phyloP scores from a whole-genome alignment of 2,329 filamentous ascomycete species.

The Fusarium staphyleae region DNA sequence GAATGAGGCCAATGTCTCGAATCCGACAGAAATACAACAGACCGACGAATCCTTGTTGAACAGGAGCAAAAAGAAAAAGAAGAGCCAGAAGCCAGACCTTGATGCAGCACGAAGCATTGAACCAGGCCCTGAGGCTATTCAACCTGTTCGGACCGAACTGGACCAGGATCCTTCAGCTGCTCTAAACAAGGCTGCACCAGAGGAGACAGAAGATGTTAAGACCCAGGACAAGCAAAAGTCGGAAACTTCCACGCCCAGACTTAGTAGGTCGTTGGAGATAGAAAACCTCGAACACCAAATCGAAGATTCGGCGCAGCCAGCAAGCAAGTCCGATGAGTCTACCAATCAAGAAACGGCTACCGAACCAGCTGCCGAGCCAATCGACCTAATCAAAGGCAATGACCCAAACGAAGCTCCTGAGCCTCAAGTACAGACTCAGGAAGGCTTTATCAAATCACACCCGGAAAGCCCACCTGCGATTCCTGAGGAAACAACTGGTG shows the following conservation, averaged over 20 bases:
- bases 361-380: background rate
- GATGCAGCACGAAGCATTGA: background rate
- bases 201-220: background rate
- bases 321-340: background rate
- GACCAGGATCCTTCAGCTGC: background rate
- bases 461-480: background rate
- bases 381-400: background rate
- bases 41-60: slow-evolving; percentile 4
- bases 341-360: background rate
- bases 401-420: background rate
- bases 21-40: background rate
- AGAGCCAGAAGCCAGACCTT: background rate
- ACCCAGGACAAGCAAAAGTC: background rate
- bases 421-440: background rate
- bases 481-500: background rate
- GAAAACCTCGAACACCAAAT: background rate
- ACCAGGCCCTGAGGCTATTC: background rate
- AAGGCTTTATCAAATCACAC: background rate
- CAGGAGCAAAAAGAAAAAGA: slow-evolving; percentile 13
- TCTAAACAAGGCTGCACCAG: background rate
- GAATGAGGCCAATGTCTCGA: background rate
- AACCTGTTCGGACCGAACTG: background rate
- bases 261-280: background rate
- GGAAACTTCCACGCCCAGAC: background rate
- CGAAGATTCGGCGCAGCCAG: background rate